Evolutionary conservation across 805 yeast genomes (phyloP), one percentile per base, ranked within the genome.

Genomic region (Cyberlindnera maclurae): DNA sequence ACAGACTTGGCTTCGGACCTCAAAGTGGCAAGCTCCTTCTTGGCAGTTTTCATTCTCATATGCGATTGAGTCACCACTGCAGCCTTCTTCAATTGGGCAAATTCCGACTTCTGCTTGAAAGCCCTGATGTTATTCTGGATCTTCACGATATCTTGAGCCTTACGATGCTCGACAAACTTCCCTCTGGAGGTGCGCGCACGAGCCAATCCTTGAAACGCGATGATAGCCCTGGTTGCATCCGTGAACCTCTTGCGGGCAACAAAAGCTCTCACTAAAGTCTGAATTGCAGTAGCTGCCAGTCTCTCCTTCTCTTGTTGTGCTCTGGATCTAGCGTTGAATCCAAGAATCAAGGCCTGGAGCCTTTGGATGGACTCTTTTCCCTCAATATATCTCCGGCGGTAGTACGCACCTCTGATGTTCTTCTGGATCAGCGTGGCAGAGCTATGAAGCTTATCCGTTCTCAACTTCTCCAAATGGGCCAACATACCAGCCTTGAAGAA

Each of bases 401-500:
- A 77, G 48, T 72, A 67, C 20, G 70, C 63, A 55, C 76, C 81
- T 54, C 83, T 75, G 58, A 89, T 66, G 52, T 82, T 75, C 71
- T 86, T 87, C 65, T 93, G 97, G 49, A 90, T 82, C 63, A 82
- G 64, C 12, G 78, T 79, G 5, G 96, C 96, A 33, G 95, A 79
- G 37, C 67, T 72, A 54, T 74, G 74, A 49, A 88, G 73, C 53
- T 88, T 85, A 45, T 82, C 84, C 26, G 88, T 67, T 61, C 97
- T 78, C 55, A 82, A 64, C 51, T 86, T 86, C 63, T 90, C 98
- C 51, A 90, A 70, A 46, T 78, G 79, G 4, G 97, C 97, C 59
- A 90, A 70, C 82, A 90, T 84, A 58, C 98, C 98, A 24, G 97
- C 96, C 54, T 95, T 82, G 68, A 90, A 86, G 67, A 90, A 90